Evolutionary conservation across 108 stramenopile genomes (phyloP), one percentile per base, ranked within the genome.

Genomic region (Chaetoceros tenuissimus): DNA sequence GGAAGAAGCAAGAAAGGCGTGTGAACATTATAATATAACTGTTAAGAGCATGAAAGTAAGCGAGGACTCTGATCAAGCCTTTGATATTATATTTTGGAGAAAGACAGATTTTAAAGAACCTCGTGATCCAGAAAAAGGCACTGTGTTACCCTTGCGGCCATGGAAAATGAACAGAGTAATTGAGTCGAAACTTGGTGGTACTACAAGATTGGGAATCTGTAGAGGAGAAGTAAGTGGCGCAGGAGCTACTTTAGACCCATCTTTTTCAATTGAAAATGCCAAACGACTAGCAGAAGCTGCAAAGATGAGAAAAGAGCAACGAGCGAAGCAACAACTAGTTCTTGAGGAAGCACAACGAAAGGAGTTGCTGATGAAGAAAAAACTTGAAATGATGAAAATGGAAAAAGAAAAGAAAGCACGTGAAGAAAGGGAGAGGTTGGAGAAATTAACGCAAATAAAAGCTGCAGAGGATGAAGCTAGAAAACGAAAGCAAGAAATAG

Each of bases 151-250:
- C 3, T 62, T 89, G 28, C 73, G 66, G 56, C 88, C 92, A 16
- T 57, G 55, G 59, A 94, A 94, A 66, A 94, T 90, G 88, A 71
- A 79, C 0, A 69, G 74, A 46, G 86, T 81, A 46, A 90, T 94
- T 45, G 92, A 94, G 65, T 62, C 64, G 18, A 94, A 94, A 68
- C 75, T 86, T 8, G 65, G 72, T 53, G 86, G 86, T 17, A 80
- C 79, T 17, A 90, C 92, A 0, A 57, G 92, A 46, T 59, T 94
- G 23, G 84, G 71, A 45, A 78, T 94, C 27, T 94, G 92, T 54
- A 57, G 92, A 53, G 92, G 92, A 28, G 85, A 81, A 53, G 77
- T 79, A 8, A 87, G 83, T 71, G 87, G 81, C 10, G 70, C 69
- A 51, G 84, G 77, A 21, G 80, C 80, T 26, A 69, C 76, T 8